These are phyloP conservation scores for Jacaranda copaia DNA, from an alignment of 257 asterid genomes.

Conservation along the genomic window DNA sequence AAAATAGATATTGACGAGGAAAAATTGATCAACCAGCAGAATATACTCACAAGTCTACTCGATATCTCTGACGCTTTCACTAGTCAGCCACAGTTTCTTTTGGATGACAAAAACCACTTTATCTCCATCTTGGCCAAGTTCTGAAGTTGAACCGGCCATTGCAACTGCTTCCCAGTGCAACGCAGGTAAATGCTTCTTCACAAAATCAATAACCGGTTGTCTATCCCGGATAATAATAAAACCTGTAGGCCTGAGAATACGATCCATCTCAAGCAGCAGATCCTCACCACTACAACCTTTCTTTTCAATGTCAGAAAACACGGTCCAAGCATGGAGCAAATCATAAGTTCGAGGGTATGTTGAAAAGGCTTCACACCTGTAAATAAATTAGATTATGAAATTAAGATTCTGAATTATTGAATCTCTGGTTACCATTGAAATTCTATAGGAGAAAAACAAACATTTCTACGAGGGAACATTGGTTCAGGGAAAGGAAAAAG, in stretches of 20 bases:
- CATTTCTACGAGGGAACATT: neutral
- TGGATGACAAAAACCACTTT: slow-evolving; percentile 59
- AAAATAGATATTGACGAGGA: slow-evolving; percentile 21
- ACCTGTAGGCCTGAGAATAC: slow-evolving; percentile 82
- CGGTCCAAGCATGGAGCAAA: slow-evolving; percentile 81
- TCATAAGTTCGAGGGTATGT: slow-evolving; percentile 85
- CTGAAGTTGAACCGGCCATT: slow-evolving; percentile 55
- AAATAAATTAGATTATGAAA: slow-evolving; percentile 5
- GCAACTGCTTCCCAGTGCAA: slow-evolving; percentile 82
- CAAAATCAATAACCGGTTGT: slow-evolving; percentile 67
- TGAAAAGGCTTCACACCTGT: slow-evolving; percentile 86
- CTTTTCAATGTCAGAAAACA: slow-evolving; percentile 75
- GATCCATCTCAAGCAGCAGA: slow-evolving; percentile 78
- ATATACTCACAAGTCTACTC: slow-evolving; percentile 42
- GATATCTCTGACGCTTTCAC: slow-evolving; percentile 71
- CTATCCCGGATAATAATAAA: slow-evolving; percentile 66
- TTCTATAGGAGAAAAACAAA: no score
- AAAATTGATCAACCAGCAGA: neutral
- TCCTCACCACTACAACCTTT: slow-evolving; percentile 89
- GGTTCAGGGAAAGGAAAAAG: neutral
- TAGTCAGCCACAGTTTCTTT: slow-evolving; percentile 82
- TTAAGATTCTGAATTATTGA: slow-evolving; percentile 4
- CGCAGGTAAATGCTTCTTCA: slow-evolving; percentile 69
- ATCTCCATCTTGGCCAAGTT: slow-evolving; percentile 63
- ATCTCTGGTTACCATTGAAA: neutral